Conservation (phyloP, 2,329 filamentous ascomycete genomes). For the Camillea tinctor region DNA sequence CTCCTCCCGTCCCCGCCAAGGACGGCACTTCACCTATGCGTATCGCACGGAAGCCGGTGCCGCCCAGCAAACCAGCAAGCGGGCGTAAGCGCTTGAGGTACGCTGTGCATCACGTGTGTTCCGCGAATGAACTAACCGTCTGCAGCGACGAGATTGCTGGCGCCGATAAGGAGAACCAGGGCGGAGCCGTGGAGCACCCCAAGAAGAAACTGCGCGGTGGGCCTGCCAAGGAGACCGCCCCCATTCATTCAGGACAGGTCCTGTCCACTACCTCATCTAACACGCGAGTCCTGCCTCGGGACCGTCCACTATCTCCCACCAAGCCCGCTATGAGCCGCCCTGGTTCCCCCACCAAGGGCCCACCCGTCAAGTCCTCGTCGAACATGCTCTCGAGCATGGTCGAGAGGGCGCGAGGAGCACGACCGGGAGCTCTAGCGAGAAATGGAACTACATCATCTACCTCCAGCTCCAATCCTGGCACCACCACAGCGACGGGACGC, state of each 20-base stretch:
- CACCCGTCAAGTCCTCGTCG: conserved; percentile 37
- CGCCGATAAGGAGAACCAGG: conserved; percentile 76
- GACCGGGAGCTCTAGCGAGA: conserved; percentile 43
- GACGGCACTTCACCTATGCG: conserved; percentile 40
- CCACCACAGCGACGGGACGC: conserved; percentile 29
- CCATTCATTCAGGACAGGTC: conserved; percentile 55
- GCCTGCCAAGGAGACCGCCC: conserved; percentile 38
- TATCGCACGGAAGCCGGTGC: conserved; percentile 35
- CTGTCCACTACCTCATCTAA: conserved; percentile 84
- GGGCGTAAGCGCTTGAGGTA: conserved; percentile 54
- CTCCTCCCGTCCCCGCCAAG: conserved; percentile 52
- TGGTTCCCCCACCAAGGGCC: conserved; percentile 36
- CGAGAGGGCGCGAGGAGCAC: conserved; percentile 58
- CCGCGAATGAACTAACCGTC: conserved; percentile 16
- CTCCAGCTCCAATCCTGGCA: conserved; percentile 37
- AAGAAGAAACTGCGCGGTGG: conserved; percentile 64
- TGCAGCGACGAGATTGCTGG: conserved; percentile 61
- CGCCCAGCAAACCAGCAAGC: conserved; percentile 27
- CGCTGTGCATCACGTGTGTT: conserved; percentile 24
- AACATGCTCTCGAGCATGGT: conserved; percentile 56
- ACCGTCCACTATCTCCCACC: conserved; percentile 46
- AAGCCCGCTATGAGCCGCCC: conserved; percentile 52
- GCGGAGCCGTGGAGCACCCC: conserved; percentile 57
- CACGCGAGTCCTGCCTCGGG: conserved; percentile 63
- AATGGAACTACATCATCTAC: conserved; percentile 47